Conservation (phyloP, 805 yeast species). For the Wickerhamomyces alni region DNA sequence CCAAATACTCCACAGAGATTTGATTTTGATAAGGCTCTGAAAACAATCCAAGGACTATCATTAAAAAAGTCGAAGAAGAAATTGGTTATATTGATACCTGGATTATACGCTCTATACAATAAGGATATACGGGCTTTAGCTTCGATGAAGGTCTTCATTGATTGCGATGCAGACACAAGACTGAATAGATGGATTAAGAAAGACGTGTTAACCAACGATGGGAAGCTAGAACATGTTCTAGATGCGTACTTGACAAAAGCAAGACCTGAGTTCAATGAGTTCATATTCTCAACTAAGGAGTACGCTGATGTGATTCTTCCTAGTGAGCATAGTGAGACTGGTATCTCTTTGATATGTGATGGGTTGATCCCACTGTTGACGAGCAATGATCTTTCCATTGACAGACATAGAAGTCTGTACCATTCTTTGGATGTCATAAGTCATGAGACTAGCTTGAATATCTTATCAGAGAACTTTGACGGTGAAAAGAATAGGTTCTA, state of each 20-base stretch:
- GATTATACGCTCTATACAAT: conserved; percentile 76
- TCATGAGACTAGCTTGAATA: conserved; percentile 21
- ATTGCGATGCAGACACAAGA: conserved; percentile 80
- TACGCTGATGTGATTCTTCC: conserved; percentile 73
- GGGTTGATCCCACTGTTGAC: conserved; percentile 43
- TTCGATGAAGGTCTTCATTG: conserved; percentile 66
- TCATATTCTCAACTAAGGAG: conserved; percentile 62
- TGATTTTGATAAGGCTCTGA: conserved; percentile 26
- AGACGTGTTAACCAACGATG: conserved; percentile 22
- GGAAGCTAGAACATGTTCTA: conserved; percentile 25
- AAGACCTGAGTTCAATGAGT: conserved; percentile 61
- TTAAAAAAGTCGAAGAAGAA: conserved; percentile 14
- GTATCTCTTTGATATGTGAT: conserved; percentile 55
- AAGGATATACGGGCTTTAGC: conserved; percentile 47
- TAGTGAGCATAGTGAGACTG: conserved; percentile 56
- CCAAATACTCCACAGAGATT: conserved; percentile 10
- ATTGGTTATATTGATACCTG: conserved; percentile 53
- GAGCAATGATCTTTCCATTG: conserved; percentile 4
- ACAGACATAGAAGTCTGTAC: conserved; percentile 5
- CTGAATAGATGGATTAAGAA: conserved; percentile 66
- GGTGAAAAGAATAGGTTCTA: conserved; percentile 38
- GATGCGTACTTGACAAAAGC: conserved; percentile 47
- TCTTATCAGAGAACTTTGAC: conserved; percentile 30
- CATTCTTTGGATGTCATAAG: conserved; percentile 9
- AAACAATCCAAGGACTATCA: conserved; percentile 7